Evolutionary conservation across 2,329 filamentous ascomycete genomes (phyloP).

Genomic region (Ceratocystis ficicola): DNA sequence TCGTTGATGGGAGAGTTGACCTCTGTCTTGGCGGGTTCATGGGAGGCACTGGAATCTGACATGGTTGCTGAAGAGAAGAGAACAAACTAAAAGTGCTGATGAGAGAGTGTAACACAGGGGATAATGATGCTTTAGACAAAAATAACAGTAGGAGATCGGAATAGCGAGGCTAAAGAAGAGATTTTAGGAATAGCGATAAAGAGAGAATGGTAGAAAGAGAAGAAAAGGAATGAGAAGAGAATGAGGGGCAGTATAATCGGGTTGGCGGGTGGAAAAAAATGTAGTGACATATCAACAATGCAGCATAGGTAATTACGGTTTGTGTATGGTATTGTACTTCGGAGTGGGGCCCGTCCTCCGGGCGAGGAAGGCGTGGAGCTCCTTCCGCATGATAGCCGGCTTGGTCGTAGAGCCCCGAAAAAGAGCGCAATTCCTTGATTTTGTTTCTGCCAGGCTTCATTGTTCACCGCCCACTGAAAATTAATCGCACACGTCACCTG

Average conservation of each 20-base stretch:
- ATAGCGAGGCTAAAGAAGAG: neutral
- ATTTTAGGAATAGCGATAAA: neutral
- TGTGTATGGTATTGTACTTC: neutral
- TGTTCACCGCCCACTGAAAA: neutral
- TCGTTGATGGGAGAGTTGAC: neutral
- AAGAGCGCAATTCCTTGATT: neutral
- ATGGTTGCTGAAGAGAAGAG: neutral
- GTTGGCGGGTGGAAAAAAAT: neutral
- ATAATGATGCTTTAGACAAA: neutral
- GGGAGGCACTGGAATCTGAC: neutral
- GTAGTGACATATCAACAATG: neutral
- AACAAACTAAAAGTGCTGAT: neutral
- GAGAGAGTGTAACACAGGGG: neutral
- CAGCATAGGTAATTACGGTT: neutral
- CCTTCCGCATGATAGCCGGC: neutral
- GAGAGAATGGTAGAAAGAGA: neutral
- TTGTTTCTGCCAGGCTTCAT: neutral
- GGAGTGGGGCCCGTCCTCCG: neutral
- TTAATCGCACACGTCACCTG: neutral
- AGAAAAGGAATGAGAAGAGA: neutral
- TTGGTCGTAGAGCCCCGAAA: neutral
- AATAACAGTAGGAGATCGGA: neutral
- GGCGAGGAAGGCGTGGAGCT: neutral
- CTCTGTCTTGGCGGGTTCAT: neutral
- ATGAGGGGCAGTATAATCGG: neutral